Evolutionary conservation across 495 filamentous ascomycete species (phyloP).

Genomic region (Xylaria acuta): DNA sequence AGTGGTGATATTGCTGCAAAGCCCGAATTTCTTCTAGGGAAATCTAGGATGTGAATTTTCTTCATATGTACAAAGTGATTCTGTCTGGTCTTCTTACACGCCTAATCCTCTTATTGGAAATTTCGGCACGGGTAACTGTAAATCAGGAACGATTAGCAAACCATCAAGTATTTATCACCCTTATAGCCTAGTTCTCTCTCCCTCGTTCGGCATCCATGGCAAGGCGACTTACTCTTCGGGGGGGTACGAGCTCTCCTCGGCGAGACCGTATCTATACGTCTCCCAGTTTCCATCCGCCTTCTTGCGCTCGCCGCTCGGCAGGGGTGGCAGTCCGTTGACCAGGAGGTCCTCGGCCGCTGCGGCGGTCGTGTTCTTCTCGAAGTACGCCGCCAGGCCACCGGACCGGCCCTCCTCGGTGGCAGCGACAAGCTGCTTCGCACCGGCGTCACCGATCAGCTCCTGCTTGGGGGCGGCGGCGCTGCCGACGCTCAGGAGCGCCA

Average conservation of each 20-base stretch:
- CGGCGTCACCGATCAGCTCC: conserved; percentile 83
- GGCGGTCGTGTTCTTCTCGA: conserved; percentile 70
- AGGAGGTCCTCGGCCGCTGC: conserved; percentile 68
- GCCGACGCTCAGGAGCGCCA: conserved; percentile 83
- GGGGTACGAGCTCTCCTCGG: conserved; percentile 62
- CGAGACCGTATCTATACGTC: conserved; percentile 61
- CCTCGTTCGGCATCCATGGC: background rate
- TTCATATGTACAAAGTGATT: conserved; percentile 34
- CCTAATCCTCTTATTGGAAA: conserved; percentile 48
- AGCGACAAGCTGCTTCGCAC: conserved; percentile 77
- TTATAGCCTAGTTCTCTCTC: no score
- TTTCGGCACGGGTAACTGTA: conserved; percentile 55
- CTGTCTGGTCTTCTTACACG: conserved; percentile 25
- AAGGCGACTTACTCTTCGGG: conserved; percentile 57
- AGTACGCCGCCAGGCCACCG: conserved; percentile 71
- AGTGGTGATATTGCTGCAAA: conserved; percentile 16
- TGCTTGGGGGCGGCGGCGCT: conserved; percentile 81
- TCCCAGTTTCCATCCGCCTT: conserved; percentile 51
- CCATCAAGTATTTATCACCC: background rate
- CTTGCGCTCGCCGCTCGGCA: conserved; percentile 70
- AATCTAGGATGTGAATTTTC: conserved; percentile 33
- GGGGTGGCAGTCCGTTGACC: conserved; percentile 78
- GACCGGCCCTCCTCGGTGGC: conserved; percentile 78
- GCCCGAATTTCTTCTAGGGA: conserved; percentile 18
- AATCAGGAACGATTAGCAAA: conserved; percentile 9